These are phyloP conservation scores for Perkinsus chesapeaki DNA, from an alignment of 169 alveolate genomes.

Conservation along the genomic window DNA sequence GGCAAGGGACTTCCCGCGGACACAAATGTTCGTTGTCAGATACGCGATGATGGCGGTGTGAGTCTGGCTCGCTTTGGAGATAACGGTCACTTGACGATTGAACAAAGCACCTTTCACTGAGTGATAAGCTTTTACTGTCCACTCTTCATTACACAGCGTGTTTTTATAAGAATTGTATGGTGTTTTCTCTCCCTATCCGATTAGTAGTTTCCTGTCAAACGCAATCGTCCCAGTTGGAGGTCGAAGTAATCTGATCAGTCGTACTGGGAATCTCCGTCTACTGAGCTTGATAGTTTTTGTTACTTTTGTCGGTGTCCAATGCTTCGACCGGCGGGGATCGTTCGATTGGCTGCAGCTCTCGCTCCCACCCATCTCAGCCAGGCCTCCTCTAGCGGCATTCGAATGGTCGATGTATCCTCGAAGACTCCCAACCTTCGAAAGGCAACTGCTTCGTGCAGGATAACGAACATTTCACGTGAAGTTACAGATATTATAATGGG, in stretches of 20 bases:
- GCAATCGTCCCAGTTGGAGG: too few species aligned
- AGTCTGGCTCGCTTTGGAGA: conserved; percentile 13
- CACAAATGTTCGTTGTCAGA: background rate
- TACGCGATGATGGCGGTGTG: conserved; percentile 11
- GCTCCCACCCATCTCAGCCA: background rate
- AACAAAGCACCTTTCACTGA: conserved; percentile 17
- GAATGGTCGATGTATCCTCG: background rate
- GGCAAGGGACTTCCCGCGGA: background rate
- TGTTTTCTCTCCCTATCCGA: too few species aligned
- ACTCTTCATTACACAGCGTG: background rate
- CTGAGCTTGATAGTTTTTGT: too few species aligned
- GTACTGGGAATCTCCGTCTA: too few species aligned
- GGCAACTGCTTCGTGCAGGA: background rate
- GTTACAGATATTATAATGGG: background rate
- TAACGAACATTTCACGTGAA: background rate
- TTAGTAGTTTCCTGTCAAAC: too few species aligned
- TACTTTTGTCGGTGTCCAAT: too few species aligned
- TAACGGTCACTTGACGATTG: conserved; percentile 12
- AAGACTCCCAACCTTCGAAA: background rate
- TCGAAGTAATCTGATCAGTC: too few species aligned
- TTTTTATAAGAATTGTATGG: background rate
- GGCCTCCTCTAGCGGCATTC: background rate
- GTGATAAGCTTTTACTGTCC: background rate
- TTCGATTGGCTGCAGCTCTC: background rate
- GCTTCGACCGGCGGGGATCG: background rate